Percentiles rank a stretch among this genome's conserved stretches.
phyloP scores from a whole-genome alignment of 129 eudicot genomes.

The Logfia minima region DNA sequence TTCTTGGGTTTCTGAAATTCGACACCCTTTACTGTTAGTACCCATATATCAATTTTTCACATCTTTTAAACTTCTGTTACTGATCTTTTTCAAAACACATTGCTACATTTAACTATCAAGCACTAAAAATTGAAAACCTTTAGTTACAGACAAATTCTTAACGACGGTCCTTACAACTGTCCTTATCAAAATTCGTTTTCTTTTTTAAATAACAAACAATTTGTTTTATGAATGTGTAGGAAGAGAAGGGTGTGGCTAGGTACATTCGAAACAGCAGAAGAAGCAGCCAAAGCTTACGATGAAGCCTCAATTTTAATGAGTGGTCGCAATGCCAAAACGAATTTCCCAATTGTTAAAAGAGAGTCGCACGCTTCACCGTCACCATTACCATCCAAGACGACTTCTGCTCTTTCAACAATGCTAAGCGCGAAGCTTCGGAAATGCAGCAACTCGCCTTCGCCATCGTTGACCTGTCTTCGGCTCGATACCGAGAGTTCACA shows the following conservation, averaged over 20 bases:
- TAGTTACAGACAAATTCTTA: not conserved
- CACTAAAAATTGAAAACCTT: not conserved
- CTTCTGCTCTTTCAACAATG: slow-evolving; percentile 52
- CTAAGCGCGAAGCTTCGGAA: slow-evolving; percentile 77
- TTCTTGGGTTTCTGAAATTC: slow-evolving; percentile 99
- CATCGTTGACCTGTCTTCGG: slow-evolving; percentile 85
- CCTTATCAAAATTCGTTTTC: too few species aligned
- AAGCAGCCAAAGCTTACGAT: slow-evolving; percentile 86
- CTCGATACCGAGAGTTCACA: slow-evolving; percentile 81
- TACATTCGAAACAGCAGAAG: slow-evolving; percentile 93
- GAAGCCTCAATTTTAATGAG: slow-evolving; percentile 89
- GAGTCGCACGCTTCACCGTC: not conserved
- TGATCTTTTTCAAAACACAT: too few species aligned
- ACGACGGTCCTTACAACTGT: too few species aligned
- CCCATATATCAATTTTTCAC: not conserved
- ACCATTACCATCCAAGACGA: slow-evolving; percentile 16
- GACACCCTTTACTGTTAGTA: slow-evolving; percentile 81
- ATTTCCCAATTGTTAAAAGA: slow-evolving; percentile 49
- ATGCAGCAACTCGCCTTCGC: slow-evolving; percentile 71
- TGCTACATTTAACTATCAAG: not conserved
- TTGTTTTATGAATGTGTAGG: slow-evolving; percentile 35
- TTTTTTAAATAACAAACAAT: too few species aligned
- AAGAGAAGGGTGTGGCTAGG: slow-evolving; percentile 95
- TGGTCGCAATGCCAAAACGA: slow-evolving; percentile 89
- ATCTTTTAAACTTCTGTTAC: not conserved